phyloP scores from a whole-genome alignment of 2,329 filamentous ascomycete species.

The Cercospora sp. region DNA sequence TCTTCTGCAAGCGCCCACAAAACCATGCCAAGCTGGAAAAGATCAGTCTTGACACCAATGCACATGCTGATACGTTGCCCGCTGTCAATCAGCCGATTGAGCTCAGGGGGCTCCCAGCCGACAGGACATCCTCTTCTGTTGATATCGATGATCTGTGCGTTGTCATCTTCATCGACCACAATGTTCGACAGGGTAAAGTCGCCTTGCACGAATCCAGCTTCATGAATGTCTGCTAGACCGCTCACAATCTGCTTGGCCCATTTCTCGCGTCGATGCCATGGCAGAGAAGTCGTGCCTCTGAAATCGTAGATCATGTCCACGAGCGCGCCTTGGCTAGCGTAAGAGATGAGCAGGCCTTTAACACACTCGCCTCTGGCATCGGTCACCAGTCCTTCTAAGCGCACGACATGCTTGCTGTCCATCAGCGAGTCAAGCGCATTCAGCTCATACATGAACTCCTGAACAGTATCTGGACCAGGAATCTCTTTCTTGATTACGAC shows the following conservation, averaged over 20 bases:
- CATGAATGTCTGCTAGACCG: constrained; percentile 88
- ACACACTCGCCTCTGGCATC: constrained; percentile 72
- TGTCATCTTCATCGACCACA: constrained; percentile 78
- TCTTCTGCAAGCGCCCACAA: constrained; percentile 87
- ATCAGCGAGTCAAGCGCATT: constrained; percentile 83
- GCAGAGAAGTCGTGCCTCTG: constrained; percentile 53
- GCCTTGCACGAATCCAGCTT: constrained; percentile 93
- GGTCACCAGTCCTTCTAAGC: constrained; percentile 83
- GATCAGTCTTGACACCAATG: constrained; percentile 94
- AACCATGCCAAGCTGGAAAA: constrained; percentile 96
- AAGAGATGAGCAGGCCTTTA: constrained; percentile 87
- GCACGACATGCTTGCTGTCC: constrained; percentile 74
- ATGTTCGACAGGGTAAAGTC: constrained; percentile 98
- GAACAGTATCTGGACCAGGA: constrained; percentile 88
- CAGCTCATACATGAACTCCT: constrained; percentile 96
- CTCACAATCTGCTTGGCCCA: constrained; percentile 92
- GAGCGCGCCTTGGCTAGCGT: constrained; percentile 80
- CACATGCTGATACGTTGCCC: constrained; percentile 93
- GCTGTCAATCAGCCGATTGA: constrained; percentile 78
- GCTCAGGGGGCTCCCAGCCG: constrained; percentile 95
- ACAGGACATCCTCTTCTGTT: constrained; percentile 96
- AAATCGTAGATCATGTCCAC: constrained; percentile 88
- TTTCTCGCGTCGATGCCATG: constrained; percentile 73
- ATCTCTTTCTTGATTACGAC: constrained; percentile 97
- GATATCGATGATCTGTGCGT: constrained; percentile 98